Evolutionary conservation across 2,329 filamentous ascomycete species (phyloP).

Genomic region (Rhexocercosporidium sp.): DNA sequence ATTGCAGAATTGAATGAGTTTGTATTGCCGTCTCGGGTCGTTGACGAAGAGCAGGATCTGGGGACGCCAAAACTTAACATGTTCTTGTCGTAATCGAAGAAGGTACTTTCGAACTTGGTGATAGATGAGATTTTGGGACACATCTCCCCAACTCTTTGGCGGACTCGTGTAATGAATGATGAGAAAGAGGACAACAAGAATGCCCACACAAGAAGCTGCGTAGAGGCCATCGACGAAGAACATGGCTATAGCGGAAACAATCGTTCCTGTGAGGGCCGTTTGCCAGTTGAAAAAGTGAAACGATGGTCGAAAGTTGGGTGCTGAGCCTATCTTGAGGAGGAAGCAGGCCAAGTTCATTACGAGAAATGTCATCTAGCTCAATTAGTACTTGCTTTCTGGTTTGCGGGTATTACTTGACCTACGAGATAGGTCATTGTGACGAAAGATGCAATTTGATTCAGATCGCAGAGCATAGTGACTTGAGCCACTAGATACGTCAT

Average conservation of each 20-base stretch:
- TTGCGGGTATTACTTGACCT: constrained; percentile 33
- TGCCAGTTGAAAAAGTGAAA: constrained; percentile 92
- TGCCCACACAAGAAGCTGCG: constrained; percentile 74
- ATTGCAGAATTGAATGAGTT: constrained; percentile 89
- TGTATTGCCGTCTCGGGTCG: constrained; percentile 79
- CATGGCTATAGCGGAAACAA: constrained; percentile 83
- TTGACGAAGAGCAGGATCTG: constrained; percentile 87
- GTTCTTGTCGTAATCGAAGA: constrained; percentile 80
- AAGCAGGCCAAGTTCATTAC: constrained; percentile 90
- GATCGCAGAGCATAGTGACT: constrained; percentile 78
- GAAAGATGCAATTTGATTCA: constrained; percentile 88
- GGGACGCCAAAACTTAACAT: constrained; percentile 93
- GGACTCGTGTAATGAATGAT: constrained; percentile 86
- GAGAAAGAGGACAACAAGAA: constrained; percentile 78
- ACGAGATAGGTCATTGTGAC: constrained; percentile 89
- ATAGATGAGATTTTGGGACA: constrained; percentile 88
- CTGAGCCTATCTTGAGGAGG: constrained; percentile 82
- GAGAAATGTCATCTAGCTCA: constrained; percentile 77
- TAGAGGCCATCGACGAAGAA: constrained; percentile 79
- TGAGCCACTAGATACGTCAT: constrained; percentile 79
- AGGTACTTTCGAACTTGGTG: constrained; percentile 88
- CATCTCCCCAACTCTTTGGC: constrained; percentile 88
- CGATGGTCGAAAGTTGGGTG: constrained; percentile 85
- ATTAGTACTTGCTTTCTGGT: constrained; percentile 2
- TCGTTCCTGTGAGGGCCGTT: constrained; percentile 74